Base-by-base conservation (phyloP, 306 rosid species). In the Glycine soja region DNA sequence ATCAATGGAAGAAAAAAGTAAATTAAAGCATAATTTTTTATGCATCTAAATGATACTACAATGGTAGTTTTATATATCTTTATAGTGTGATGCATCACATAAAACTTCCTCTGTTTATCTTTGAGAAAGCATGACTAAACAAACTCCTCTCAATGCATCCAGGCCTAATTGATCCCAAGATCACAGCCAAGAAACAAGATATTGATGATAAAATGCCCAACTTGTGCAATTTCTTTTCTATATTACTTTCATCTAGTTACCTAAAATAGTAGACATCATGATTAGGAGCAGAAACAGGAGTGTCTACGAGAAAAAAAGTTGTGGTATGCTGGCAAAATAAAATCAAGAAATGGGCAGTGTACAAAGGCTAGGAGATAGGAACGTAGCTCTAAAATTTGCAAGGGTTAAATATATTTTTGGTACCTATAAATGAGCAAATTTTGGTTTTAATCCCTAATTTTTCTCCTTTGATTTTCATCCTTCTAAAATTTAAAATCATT, bases 141-240 rank as follows among this genome's bases (percentile, higher is more conserved):
- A 70, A 69, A 85, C 75, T 85, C 71, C 68, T 54, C 72, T 78
- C 56, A 62, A 30, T 65, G 36, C 57, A 80, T n/a, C 48, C 40
- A 6, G 56, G 46, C 52, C 52, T 48, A 64, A 54, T 15, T 12
- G 38, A 85, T 63, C 43, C 67, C 59, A 76, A 38, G 30, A 80
- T 38, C 76, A 76, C 43, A 34, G 50, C 70, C 36, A 70, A 38
- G 46, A 75, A 75, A 40, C 43, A 54, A 14, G 68, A 42, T 72
- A 78, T 36, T 14, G 14, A 50, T 6, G 3, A 79, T 63, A 67
- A 62, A 69, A 58, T 13, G 73, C 30, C 70, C 3, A 4, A 43
- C 62, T 40, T 45, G 14, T 36, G 67, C 74, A 77, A 72, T 53
- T 47, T 72, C 11, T 52, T 42, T n/a, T 69, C 40, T 14, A 51